A percentile compares a stretch with the other conserved stretches of the same genome.
Evolutionary conservation across 2,329 filamentous ascomycete genomes (phyloP).

Genomic region (Penicillium sclerotiorum): DNA sequence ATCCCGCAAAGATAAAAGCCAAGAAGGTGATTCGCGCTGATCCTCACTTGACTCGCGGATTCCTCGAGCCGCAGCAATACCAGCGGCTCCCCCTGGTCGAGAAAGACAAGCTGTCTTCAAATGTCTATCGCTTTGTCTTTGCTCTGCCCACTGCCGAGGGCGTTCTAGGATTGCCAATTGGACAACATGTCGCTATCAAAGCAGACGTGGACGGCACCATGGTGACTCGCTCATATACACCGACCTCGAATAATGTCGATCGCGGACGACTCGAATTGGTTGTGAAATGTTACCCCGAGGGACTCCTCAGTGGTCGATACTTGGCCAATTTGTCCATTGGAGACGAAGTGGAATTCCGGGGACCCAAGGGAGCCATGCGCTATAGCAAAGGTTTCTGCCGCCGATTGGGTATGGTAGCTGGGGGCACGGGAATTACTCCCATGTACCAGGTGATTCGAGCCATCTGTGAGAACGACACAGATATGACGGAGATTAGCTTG

Average conservation of each 20-base stretch:
- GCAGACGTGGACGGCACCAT: slow-evolving; percentile 50
- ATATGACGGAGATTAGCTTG: slow-evolving; percentile 59
- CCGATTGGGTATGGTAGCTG: slow-evolving; percentile 43
- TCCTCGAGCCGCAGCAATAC: slow-evolving; percentile 53
- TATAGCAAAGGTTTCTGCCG: slow-evolving; percentile 33
- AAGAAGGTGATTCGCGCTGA: slow-evolving; percentile 33
- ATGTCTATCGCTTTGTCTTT: slow-evolving; percentile 51
- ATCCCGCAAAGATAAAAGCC: slow-evolving; percentile 45
- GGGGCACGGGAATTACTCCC: slow-evolving; percentile 50
- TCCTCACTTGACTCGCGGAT: slow-evolving; percentile 35
- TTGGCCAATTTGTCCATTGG: slow-evolving; percentile 31
- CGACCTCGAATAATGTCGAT: slow-evolving; percentile 40
- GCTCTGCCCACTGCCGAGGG: slow-evolving; percentile 48
- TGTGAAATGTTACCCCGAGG: slow-evolving; percentile 28
- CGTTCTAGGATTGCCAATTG: slow-evolving; percentile 58
- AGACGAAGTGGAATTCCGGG: slow-evolving; percentile 39
- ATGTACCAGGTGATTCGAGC: slow-evolving; percentile 66
- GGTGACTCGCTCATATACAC: slow-evolving; percentile 59
- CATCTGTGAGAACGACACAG: slow-evolving; percentile 63
- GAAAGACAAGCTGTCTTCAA: slow-evolving; percentile 27
- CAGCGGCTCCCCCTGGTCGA: slow-evolving; percentile 49
- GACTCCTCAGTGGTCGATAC: slow-evolving; percentile 13
- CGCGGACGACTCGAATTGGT: slow-evolving; percentile 37
- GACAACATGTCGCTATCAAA: slow-evolving; percentile 60
- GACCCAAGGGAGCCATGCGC: slow-evolving; percentile 40